A percentile compares a stretch with the other conserved stretches of the same genome.
These are phyloP conservation scores for Cenchrus fungigraminus DNA, from an alignment of 176 grass and related monocot species.

Conservation along the genomic window DNA sequence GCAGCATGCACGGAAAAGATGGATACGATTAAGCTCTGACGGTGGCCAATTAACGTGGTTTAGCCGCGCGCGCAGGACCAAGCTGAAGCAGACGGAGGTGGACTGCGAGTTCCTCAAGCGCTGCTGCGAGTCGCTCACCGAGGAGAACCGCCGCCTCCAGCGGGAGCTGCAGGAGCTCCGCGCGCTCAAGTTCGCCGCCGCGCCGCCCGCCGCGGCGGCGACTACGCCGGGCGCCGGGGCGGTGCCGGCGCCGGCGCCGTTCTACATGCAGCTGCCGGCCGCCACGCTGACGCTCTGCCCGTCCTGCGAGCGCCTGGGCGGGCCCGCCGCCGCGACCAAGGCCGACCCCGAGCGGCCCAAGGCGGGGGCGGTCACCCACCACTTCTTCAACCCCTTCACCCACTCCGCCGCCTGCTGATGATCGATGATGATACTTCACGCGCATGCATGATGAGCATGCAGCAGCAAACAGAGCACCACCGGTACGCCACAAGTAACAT, in stretches of 20 bases:
- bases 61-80: conserved; percentile 68
- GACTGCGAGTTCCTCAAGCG: conserved; percentile 91
- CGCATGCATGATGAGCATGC: not conserved
- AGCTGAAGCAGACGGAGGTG: conserved; percentile 97
- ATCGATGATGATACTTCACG: too few relatives aligned
- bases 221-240: not conserved
- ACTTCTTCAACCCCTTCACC: conserved; percentile 94
- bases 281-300: conserved; percentile 78
- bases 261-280: conserved; percentile 80
- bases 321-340: conserved; percentile 34
- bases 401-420: conserved; percentile 82
- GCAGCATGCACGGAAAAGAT: conserved; percentile 4
- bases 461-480: conserved; percentile 21
- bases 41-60: conserved; percentile 7
- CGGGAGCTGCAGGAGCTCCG: conserved; percentile 84
- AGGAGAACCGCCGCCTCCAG: conserved; percentile 89
- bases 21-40: not conserved
- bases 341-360: conserved; percentile 50
- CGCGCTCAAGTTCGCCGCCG: conserved; percentile 61
- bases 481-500: conserved; percentile 42
- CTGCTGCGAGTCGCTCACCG: conserved; percentile 84
- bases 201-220: not conserved
- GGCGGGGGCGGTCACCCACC: conserved; percentile 50
- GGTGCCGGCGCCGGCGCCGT: conserved; percentile 17
- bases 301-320: conserved; percentile 76